Evolutionary conservation across 176 grass and related monocot species (phyloP), one percentile per base, ranked within the genome.

Genomic region (Cenchrus americanus): DNA sequence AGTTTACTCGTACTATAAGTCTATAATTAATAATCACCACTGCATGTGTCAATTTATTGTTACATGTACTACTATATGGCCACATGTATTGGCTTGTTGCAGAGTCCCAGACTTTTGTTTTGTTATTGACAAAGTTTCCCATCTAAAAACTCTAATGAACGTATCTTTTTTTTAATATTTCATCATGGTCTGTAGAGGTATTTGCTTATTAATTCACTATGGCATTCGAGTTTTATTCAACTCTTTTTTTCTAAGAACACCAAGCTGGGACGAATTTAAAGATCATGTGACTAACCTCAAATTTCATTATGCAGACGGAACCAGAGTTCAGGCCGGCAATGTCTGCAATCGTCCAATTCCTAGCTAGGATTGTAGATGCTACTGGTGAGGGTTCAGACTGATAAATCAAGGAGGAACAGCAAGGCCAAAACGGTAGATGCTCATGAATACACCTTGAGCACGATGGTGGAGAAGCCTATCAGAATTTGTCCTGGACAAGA

Each of bases 291-390:
- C 47, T 91, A 32, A 83, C 71, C 26, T 75, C 42, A 76, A 83
- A 40, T 83, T 61, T 49, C 67, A 43, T 81, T 84, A 48, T 94
- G 88, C 92, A 97, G 95, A 10, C 62, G 55, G 68, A 71, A 44
- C 90, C 86, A 50, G 86, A 91, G 73, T 91, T 92, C 67, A 94
- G 94, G 82, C 90, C 92, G 30, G 30, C 83, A 68, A 97, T 97
- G 90, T 90, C 88, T 78, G 69, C 86, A 71, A 81, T 97, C 74
- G 95, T 92, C 44, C 92, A 94, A 83, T 88, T 89, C 41, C 78
- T 97, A 76, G 81, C 75, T 78, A 83, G 21, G 4, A 86, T 90
- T 43, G 62, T 83, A 67, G 77, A 68, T 73, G 74, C 85, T 90
- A 61, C 41, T 50, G 50, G 27, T 67, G 88, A 79, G 84, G 50